Evolutionary conservation across 2,329 filamentous ascomycete species (phyloP), one percentile per base, ranked within the genome.

Genomic region (Aspergillus jensenii): DNA sequence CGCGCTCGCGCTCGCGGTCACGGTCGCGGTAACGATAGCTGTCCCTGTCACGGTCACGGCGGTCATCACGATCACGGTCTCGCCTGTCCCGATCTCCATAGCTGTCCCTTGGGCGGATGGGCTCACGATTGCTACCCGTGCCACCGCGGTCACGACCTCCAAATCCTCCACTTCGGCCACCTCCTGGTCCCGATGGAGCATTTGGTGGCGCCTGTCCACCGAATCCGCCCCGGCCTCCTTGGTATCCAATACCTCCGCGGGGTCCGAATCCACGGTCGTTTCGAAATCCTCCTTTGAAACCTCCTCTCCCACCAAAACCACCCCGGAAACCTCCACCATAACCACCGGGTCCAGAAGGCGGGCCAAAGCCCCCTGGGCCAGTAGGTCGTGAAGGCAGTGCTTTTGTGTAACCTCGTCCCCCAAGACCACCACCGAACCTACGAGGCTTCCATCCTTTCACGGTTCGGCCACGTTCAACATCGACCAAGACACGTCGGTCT

Each of bases 381-480:
- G 83, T 81, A 46, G 91, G 91, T 53, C 91, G 86, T 37, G 89
- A 82, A 51, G 89, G 84, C 63, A 87, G 82, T 15, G 88, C 86
- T 76, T 93, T 96, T 57, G 93, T 98, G 76, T 98, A 98, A 63
- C 91, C 90, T 68, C 95, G 88, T 46, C 93, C 93, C 62, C 95
- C 95, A 3, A 97, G 85, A 47, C 95, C 95, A 64, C 95, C 95
- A 58, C 93, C 95, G 52, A 96, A 89, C 63, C 95, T 89, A 66
- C 90, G 88, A 61, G 95, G 95, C 71, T 90, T 90, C 95, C 95
- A 99, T 49, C 90, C 91, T 71, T 90, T 90, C 41, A 97, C 91
- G 33, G 95, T 98, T 67, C 95, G 89, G 65, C 95, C 95, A 71
- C 95, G 88, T 78, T 99, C 95, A 60, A 98, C 93, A 73, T 99